phyloP scores from a whole-genome alignment of 345 rosid genomes.

The Rhodamnia rubescens region DNA sequence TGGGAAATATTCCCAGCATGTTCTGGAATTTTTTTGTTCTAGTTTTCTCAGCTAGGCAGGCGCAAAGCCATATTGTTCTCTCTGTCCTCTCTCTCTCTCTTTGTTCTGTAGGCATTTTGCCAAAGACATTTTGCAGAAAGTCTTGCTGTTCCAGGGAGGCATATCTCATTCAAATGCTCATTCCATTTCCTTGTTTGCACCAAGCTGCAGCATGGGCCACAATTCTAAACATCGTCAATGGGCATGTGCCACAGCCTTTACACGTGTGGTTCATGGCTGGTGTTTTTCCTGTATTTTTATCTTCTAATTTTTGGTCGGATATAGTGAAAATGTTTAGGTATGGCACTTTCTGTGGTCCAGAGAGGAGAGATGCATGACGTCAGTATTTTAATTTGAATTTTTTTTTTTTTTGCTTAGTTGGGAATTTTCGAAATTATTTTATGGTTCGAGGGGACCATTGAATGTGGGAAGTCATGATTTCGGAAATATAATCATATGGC shows the following conservation, averaged over 20 bases:
- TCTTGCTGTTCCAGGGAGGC: background rate
- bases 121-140: rapidly evolving
- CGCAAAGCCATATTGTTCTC: background rate
- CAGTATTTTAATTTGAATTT: background rate
- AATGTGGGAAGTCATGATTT: background rate
- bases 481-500: background rate
- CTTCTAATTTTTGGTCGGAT: background rate
- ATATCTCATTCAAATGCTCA: background rate
- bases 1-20: background rate
- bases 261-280: background rate
- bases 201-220: background rate
- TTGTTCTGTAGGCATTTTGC: background rate
- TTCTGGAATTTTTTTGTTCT: rapidly evolving
- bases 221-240: background rate
- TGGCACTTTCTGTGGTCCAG: background rate
- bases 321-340: background rate
- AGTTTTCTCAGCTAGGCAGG: background rate
- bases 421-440: background rate
- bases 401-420: background rate
- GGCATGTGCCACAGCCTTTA: background rate
- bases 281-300: background rate
- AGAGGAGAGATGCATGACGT: background rate
- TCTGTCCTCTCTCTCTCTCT: background rate
- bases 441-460: background rate
- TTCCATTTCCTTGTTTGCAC: background rate